Evolutionary conservation across 2,329 filamentous ascomycete genomes (phyloP), one percentile per base, ranked within the genome.

Genomic region (Ophiostoma pallidulum): DNA sequence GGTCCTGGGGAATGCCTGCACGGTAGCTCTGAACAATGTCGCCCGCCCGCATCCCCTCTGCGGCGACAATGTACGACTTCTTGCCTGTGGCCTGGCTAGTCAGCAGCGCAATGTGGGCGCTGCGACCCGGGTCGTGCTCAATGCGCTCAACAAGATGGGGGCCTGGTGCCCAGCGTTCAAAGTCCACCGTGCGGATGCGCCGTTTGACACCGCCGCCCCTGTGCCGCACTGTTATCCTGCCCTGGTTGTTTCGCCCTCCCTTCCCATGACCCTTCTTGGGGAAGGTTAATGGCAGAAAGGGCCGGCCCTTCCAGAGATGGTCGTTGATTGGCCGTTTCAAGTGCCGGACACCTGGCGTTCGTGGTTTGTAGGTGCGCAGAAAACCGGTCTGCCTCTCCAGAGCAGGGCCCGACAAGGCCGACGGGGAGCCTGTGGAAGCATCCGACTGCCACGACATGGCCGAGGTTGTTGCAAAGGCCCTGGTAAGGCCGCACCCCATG

Each of bases 41-140:
- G 33, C 94, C 94, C 4, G 86, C 86, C 53, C 91, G 76, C 79
- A 96, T 84, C 10, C 92, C 92, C 57, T 98, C 92, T 1, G 92
- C 80, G n/a, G 92, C 92, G 50, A 98, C 73, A 54, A 98, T 94
- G 65, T 98, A 98, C 55, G 82, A 87, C 68, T 92, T 82, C 56
- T 75, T 77, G 12, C 80, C 77, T 0, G 84, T 91, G 41, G 79
- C 75, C 54, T 88, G 71, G 58, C 85, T 81, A 42, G 80, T 89
- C 41, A 96, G 61, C 48, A 98, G 74, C 6, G 92, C 92, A 65
- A 98, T 90, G 63, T 98, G 92, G 13, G 91, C 88, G 59, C 82
- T 94, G 44, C 92, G 84, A 55, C 88, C 88, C 1, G 92, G 92
- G 59, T 98, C 94, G 64, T 97, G 90, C 65, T 98, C 92, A 60